Conservation (phyloP, 257 asterid genomes). For the Datura wrightii region DNA sequence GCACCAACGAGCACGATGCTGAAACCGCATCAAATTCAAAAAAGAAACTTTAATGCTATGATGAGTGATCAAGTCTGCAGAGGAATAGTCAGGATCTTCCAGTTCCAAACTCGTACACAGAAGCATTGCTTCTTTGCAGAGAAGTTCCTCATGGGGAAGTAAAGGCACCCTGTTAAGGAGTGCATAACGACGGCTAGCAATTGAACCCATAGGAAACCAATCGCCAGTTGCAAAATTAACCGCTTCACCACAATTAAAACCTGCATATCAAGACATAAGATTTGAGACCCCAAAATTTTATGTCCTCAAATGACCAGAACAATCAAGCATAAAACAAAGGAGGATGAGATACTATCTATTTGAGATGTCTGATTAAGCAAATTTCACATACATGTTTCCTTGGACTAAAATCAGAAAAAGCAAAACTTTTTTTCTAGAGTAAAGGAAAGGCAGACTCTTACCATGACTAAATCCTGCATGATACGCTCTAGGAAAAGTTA, state of each 20-base stretch:
- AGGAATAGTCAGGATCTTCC: constrained; percentile 53
- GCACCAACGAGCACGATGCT: constrained; percentile 90
- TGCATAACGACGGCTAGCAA: constrained; percentile 94
- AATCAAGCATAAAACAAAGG: not conserved
- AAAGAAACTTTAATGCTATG: constrained; percentile 67
- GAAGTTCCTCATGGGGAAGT: constrained; percentile 95
- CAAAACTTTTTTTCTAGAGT: not conserved
- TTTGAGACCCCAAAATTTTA: not conserved
- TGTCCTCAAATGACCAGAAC: not conserved
- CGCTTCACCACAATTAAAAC: constrained; percentile 99
- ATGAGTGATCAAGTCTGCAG: constrained; percentile 54
- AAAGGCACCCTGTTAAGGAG: constrained; percentile 81
- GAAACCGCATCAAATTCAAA: constrained; percentile 79
- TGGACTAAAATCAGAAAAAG: not conserved
- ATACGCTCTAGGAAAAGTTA: constrained; percentile 96
- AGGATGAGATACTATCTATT: not conserved
- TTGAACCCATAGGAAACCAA: constrained; percentile 92
- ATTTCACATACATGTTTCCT: not conserved
- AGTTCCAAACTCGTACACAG: constrained; percentile 49
- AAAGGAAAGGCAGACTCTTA: constrained; percentile 37
- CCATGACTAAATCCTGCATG: constrained; percentile 99
- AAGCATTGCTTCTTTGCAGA: constrained; percentile 93
- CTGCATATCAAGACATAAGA: constrained; percentile 41
- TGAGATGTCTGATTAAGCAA: constrained; percentile 26
- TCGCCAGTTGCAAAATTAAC: constrained; percentile 95